phyloP scores from a whole-genome alignment of 305 asterid species.

The Fraxinus sp. region DNA sequence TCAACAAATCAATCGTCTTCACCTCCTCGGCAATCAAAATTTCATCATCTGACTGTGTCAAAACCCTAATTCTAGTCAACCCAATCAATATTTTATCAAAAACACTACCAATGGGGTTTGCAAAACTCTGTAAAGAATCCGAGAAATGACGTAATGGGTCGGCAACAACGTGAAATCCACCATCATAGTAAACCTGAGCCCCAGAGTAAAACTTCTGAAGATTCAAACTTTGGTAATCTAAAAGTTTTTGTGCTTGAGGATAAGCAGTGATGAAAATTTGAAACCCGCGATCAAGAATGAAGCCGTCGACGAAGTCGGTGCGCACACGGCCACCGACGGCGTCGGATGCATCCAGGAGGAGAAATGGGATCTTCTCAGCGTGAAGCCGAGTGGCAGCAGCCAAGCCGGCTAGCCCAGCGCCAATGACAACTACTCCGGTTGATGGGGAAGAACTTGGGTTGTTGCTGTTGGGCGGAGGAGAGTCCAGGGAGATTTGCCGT shows the following conservation, averaged over 20 bases:
- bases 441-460: conserved; percentile 23
- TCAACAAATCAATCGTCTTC: conserved; percentile 49
- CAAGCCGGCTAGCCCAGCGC: conserved; percentile 93
- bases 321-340: conserved; percentile 94
- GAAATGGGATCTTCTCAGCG: conserved; percentile 63
- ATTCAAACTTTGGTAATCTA: conserved; percentile 58
- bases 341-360: conserved; percentile 83
- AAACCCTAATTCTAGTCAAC: conserved; percentile 61
- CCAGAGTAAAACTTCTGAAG: conserved; percentile 79
- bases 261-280: conserved; percentile 92
- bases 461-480: conserved; percentile 35
- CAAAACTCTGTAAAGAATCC: conserved; percentile 52
- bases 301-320: conserved; percentile 74
- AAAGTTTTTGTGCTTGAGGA: conserved; percentile 71
- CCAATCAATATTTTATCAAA: conserved; percentile 71
- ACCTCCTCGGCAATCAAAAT: conserved; percentile 63
- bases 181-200: conserved; percentile 63
- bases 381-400: conserved; percentile 90
- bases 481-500: conserved; percentile 38
- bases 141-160: conserved; percentile 81
- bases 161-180: conserved; percentile 73
- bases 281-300: conserved; percentile 89
- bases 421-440: conserved; percentile 70
- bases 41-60: conserved; percentile 54
- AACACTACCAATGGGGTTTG: conserved; percentile 75